Conservation (phyloP, 805 yeast genomes). For the Dipodascus albidus region DNA sequence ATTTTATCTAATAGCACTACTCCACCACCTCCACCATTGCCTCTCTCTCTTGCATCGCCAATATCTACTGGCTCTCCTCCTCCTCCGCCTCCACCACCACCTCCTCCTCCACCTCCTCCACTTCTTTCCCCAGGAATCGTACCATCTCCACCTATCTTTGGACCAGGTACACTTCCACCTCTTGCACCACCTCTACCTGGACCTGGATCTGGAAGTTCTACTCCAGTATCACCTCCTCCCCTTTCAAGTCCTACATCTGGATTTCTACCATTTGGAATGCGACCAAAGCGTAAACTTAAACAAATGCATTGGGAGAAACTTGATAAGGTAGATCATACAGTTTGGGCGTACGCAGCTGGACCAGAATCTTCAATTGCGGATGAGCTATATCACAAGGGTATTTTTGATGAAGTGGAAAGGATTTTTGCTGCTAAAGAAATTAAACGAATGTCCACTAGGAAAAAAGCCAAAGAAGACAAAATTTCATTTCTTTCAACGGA, state of each 20-base stretch:
- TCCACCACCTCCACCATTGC: slow-evolving; percentile 22
- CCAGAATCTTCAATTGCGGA: slow-evolving; percentile 33
- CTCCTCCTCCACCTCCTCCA: slow-evolving; percentile 22
- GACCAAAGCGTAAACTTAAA: slow-evolving; percentile 70
- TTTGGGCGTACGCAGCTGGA: slow-evolving; percentile 57
- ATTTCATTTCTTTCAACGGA: slow-evolving; percentile 69
- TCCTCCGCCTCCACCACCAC: slow-evolving; percentile 16
- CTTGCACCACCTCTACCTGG: slow-evolving; percentile 29
- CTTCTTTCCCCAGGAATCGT: slow-evolving; percentile 12
- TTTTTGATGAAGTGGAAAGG: slow-evolving; percentile 71
- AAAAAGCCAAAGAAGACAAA: slow-evolving; percentile 40
- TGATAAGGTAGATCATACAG: slow-evolving; percentile 71
- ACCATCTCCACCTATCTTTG: slow-evolving; percentile 18
- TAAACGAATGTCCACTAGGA: slow-evolving; percentile 35
- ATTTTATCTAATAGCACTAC: slow-evolving; percentile 17
- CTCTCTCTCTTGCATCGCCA: slow-evolving; percentile 10
- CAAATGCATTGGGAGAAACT: slow-evolving; percentile 97
- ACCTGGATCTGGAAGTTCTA: slow-evolving; percentile 11
- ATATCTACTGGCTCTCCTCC: slow-evolving; percentile 17
- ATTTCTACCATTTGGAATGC: slow-evolving; percentile 13
- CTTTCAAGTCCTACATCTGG: slow-evolving; percentile 13
- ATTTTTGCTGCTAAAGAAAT: slow-evolving; percentile 77
- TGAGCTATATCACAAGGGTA: slow-evolving; percentile 62
- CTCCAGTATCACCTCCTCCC: slow-evolving; percentile 14
- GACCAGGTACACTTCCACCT: slow-evolving; percentile 23